Evolutionary conservation across 179 eudicot genomes (phyloP).

Genomic region (Spergularia azorica): DNA sequence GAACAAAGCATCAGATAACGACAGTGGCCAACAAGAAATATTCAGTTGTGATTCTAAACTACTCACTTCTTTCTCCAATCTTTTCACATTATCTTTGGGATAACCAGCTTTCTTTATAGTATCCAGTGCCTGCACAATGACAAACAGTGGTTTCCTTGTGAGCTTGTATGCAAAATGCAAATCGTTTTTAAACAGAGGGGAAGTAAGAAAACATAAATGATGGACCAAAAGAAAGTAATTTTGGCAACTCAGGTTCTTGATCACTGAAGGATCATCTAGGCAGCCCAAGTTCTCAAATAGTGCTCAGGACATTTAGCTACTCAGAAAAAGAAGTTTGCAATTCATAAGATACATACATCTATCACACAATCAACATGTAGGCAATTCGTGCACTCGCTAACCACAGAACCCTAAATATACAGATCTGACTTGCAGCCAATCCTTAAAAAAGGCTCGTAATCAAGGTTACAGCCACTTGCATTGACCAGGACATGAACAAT

Average conservation of each 20-base stretch:
- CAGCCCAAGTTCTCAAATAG: too few relatives aligned
- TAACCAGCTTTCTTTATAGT: constrained; percentile 68
- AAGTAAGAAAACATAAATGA: background rate
- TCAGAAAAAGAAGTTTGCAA: background rate
- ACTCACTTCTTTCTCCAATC: constrained; percentile 90
- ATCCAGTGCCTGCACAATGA: constrained; percentile 73
- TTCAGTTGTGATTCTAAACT: background rate
- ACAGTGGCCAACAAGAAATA: background rate
- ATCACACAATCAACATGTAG: background rate
- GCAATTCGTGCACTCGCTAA: background rate
- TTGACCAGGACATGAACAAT: background rate
- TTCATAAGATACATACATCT: background rate
- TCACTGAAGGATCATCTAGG: too few relatives aligned
- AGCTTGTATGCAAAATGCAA: background rate
- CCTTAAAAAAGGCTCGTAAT: background rate
- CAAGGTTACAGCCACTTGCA: background rate
- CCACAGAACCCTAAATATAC: background rate
- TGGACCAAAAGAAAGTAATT: background rate
- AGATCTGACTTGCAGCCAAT: background rate
- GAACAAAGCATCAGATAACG: constrained; percentile 9
- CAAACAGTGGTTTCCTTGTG: background rate
- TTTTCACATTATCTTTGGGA: constrained; percentile 77
- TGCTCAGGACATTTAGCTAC: too few relatives aligned
- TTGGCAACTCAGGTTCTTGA: background rate
- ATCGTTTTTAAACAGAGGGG: background rate